Percentiles rank a stretch among this genome's conserved stretches.
Evolutionary conservation across 73 alveolate species (phyloP).

Genomic region (Effrenium voratum): DNA sequence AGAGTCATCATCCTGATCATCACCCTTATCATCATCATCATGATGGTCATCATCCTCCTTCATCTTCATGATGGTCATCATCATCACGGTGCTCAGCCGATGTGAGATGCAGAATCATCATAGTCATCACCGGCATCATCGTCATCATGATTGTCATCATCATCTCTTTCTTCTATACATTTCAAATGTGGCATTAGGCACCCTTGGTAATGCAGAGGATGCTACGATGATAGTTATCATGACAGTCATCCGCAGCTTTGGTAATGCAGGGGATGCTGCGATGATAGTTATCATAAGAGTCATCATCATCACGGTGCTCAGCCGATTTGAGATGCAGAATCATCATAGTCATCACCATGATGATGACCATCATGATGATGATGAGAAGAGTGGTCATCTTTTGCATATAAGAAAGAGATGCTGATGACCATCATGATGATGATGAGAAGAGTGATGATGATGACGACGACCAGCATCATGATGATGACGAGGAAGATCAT

Average conservation of each 20-base stretch:
- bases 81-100: neutral
- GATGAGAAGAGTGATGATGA: neutral
- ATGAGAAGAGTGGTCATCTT: neutral
- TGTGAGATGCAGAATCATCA: too few species aligned
- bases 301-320: neutral
- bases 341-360: neutral
- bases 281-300: neutral
- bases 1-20: too few species aligned
- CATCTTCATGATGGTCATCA: neutral
- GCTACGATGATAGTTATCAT: neutral
- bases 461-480: neutral
- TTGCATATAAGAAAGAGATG: neutral
- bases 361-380: neutral
- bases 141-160: neutral
- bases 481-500: neutral
- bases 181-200: too few species aligned
- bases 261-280: neutral
- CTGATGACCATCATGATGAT: neutral
- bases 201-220: neutral
- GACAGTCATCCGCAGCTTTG: neutral
- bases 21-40: too few species aligned
- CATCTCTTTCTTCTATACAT: too few species aligned
- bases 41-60: neutral
- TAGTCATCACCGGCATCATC: too few species aligned
- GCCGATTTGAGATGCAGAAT: neutral